phyloP scores from a whole-genome alignment of 345 rosid species.

The Lepidium sativum region DNA sequence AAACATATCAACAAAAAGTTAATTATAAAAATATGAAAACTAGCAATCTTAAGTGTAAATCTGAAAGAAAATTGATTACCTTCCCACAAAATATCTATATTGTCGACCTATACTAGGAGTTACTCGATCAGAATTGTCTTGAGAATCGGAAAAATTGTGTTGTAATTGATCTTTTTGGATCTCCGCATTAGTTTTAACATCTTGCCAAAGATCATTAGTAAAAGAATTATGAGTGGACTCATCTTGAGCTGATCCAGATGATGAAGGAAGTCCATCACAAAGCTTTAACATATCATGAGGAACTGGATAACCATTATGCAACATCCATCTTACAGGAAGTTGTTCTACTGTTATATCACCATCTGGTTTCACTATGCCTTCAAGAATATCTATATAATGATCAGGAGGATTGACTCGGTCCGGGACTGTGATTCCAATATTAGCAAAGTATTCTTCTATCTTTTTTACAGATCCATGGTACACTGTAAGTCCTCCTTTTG shows the following conservation, averaged over 20 bases:
- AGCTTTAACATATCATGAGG: conserved; percentile 70
- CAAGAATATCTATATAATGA: conserved; percentile 75
- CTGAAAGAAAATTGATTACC: conserved; percentile 29
- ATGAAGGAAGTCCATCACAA: conserved; percentile 38
- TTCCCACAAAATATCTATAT: conserved; percentile 70
- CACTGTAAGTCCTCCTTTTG: conserved; percentile 76
- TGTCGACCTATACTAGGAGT: conserved; percentile 60
- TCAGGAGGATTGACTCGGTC: conserved; percentile 89
- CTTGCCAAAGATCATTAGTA: conserved; percentile 48
- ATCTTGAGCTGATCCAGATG: conserved; percentile 22
- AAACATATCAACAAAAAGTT: not conserved
- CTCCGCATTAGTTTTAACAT: conserved; percentile 36
- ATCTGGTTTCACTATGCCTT: conserved; percentile 61
- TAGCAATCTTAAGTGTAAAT: not conserved
- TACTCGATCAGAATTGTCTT: conserved; percentile 60
- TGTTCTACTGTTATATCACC: conserved; percentile 47
- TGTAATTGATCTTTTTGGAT: conserved; percentile 31
- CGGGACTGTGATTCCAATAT: conserved; percentile 62
- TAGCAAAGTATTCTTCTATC: conserved; percentile 72
- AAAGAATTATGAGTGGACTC: conserved; percentile 32
- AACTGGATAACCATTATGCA: conserved; percentile 69
- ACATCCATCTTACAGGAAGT: conserved; percentile 87
- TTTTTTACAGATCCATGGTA: conserved; percentile 78
- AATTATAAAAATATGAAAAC: not conserved
- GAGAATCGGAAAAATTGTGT: conserved; percentile 31